Evolutionary conservation across 768 basidiomycete genomes (phyloP).

Genomic region (Calocera cornea): DNA sequence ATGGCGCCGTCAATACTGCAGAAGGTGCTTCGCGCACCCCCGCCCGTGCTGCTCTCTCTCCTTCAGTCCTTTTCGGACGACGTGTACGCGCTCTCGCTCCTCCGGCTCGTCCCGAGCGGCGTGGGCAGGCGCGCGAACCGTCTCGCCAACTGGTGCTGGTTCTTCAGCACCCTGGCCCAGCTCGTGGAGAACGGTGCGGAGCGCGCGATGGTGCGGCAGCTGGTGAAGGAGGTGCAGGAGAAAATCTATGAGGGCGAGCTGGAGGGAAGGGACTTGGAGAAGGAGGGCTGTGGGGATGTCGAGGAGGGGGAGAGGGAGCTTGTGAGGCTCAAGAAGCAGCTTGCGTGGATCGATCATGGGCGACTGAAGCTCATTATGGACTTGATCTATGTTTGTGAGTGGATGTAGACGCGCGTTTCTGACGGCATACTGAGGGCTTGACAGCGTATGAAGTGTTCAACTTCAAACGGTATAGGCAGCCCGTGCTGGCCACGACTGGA

Average conservation of each 20-base stretch:
- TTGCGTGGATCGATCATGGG: conserved; percentile 61
- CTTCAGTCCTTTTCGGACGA: conserved; percentile 63
- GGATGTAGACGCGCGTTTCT: conserved; percentile 14
- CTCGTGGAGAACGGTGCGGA: conserved; percentile 77
- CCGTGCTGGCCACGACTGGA: conserved; percentile 52
- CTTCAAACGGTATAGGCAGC: conserved; percentile 44
- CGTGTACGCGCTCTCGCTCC: conserved; percentile 52
- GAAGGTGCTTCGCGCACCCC: conserved; percentile 62
- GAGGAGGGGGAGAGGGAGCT: conserved; percentile 62
- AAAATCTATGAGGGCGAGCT: conserved; percentile 15
- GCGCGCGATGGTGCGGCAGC: conserved; percentile 46
- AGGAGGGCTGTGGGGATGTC: conserved; percentile 13
- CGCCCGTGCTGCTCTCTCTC: conserved; percentile 50
- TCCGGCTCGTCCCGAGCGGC: conserved; percentile 54
- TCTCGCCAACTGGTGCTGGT: conserved; percentile 80
- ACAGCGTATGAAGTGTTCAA: conserved; percentile 70
- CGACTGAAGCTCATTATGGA: conserved; percentile 68
- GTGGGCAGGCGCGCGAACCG: conserved; percentile 56
- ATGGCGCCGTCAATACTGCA: conserved; percentile 35
- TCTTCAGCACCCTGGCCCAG: conserved; percentile 61
- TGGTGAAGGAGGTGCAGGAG: conserved; percentile 38
- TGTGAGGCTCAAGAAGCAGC: conserved; percentile 49
- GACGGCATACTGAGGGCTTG: conserved; percentile 7
- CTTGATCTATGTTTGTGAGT: conserved; percentile 72
- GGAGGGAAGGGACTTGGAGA: conserved; percentile 18